Base-by-base conservation (phyloP, 306 rosid genomes). In the Begonia peltatifolia region DNA sequence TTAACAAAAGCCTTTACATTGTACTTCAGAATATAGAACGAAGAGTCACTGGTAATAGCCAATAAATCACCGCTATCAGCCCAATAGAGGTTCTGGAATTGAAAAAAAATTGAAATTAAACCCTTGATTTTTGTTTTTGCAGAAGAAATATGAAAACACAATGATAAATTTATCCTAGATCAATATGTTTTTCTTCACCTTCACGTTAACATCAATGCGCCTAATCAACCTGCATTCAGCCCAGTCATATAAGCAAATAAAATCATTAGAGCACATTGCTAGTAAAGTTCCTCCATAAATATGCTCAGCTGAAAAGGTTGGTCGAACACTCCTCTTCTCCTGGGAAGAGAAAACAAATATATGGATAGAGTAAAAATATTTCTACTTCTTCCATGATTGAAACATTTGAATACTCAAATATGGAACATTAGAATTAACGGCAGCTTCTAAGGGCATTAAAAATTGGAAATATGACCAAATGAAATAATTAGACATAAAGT, bases 181-280 rank as follows among this genome's bases (percentile, higher is more conserved):
- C 10, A 18, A 41, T 43, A 60, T 47, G 11, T 17, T 3, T 53
- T 14, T 57, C 47, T 88, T 69, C 79, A 92, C 99, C 73, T 92
- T 92, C 72, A 87, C 99, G 62, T 56, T 86, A 52, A 87, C 99
- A 79, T 92, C 99, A 60, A 92, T 87, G 49, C 96, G 85, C 41
- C 94, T 85, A 63, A 92, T 92, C 79, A 92, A 69, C 73, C 96
- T 86, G 70, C 99, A 86, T 66, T 92, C 99, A 30, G 77, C 83
- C 99, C 99, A 92, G 63, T 92, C 99, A 70, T 92, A 92, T 61
- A 92, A 92, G 72, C 99, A 92, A 64, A 92, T 92, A 66, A 92
- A 92, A 72, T 92, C 99, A 71, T 92, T 92, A 43, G 99, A 92
- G 76, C 99, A 92, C 93, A 92, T 86, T 17, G 96, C 99, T 72